Evolutionary conservation across 441 rosid species (phyloP).

Genomic region (Viola pubescens): DNA sequence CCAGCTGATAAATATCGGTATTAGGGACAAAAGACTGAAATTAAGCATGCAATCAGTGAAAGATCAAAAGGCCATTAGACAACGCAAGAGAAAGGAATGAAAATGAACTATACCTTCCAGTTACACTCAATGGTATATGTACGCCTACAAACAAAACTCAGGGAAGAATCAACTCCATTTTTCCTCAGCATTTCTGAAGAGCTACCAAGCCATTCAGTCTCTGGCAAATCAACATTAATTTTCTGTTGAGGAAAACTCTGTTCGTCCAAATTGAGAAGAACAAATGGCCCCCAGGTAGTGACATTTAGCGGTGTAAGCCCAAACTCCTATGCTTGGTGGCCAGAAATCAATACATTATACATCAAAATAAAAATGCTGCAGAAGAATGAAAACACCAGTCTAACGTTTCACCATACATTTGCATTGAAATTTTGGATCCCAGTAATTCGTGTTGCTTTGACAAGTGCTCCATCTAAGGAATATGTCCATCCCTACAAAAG

Average conservation of each 20-base stretch:
- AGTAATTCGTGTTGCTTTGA: conserved; percentile 59
- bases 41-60: neutral
- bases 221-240: conserved; percentile 20
- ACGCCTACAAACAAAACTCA: conserved; percentile 60
- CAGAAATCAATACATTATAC: conserved; percentile 20
- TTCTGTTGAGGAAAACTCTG: conserved; percentile 22
- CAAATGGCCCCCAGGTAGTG: conserved; percentile 83
- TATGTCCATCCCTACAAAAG: conserved; percentile 82
- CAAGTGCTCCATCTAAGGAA: conserved; percentile 63
- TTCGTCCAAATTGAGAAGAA: conserved; percentile 49
- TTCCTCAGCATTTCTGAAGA: conserved; percentile 44
- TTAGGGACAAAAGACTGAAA: too few relatives aligned
- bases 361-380: neutral
- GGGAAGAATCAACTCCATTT: conserved; percentile 56
- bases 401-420: conserved; percentile 35
- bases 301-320: conserved; percentile 64
- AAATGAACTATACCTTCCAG: conserved; percentile 59
- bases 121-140: conserved; percentile 70
- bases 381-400: conserved; percentile 4
- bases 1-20: too few relatives aligned
- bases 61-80: neutral
- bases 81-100: neutral
- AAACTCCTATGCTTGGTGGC: conserved; percentile 51
- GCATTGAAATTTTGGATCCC: conserved; percentile 52
- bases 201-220: conserved; percentile 76